Base-by-base conservation (phyloP, 768 basidiomycete genomes). In the Phylloporus sp. region DNA sequence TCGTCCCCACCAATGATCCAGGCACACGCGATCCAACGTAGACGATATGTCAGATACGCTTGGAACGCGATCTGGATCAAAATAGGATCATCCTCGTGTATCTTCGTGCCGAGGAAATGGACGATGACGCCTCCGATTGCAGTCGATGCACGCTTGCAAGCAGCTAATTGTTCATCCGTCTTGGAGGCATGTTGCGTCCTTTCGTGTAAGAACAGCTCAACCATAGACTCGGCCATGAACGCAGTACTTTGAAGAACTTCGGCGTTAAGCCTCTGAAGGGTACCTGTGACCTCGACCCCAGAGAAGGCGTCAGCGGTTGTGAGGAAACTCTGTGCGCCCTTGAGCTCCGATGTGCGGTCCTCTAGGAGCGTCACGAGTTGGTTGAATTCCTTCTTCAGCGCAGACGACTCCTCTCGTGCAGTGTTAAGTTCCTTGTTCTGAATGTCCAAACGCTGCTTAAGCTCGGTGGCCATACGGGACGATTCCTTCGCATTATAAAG, bases 201-300 rank as follows among this genome's bases (percentile, higher is more conserved):
- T 29, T 57, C 62, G 13, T 64, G 60, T 9, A 57, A 61, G 59
- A 73, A 71, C 1, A 67, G 40, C 38, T 77, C 76, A 2, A 74
- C 69, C 46, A 79, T 67, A 27, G 69, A 56, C 46, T 78, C 77
- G 2, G 77, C 70, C 46, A 79, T 69, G 45, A 64, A 68, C 0
- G 74, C 72, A 3, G 77, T 73, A 14, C 69, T 70, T 53, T 80
- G 76, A 26, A 69, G 69, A 24, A 78, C 73, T 48, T 72, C 71
- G 7, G 72, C 59, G 40, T 79, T 75, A n/a, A 81, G 58, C 14
- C 64, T 62, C 38, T 72, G 68, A 13, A 80, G 60, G 53, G 74
- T 69, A 3, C 49, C 57, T 23, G 71, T 62, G 13, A 79, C 69
- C 26, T 82, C 77, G 6, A 69, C 69, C 4, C 69, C 70, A 4